These are phyloP conservation scores for Lindgomyces ingoldianus DNA, from an alignment of 495 filamentous ascomycete genomes.

Conservation along the genomic window DNA sequence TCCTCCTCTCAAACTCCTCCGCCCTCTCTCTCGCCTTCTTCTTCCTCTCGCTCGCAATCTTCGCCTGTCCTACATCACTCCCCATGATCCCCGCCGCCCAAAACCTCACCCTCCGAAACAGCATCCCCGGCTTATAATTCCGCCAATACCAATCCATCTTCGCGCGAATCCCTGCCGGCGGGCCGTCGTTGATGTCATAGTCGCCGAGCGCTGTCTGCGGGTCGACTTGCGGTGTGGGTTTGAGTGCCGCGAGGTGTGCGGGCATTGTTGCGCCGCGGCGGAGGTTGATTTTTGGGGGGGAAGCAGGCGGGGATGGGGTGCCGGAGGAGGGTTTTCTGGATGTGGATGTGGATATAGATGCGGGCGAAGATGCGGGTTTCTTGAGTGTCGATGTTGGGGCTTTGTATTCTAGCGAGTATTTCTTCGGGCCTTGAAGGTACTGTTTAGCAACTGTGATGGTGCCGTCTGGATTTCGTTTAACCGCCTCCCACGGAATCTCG, in stretches of 20 bases:
- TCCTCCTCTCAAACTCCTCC: slow-evolving; percentile 48
- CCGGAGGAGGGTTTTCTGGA: background rate
- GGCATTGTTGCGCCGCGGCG: background rate
- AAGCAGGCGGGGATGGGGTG: too few relatives aligned
- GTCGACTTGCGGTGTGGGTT: background rate
- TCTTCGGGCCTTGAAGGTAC: slow-evolving; percentile 2
- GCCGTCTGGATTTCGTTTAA: slow-evolving; percentile 5
- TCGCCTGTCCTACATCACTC: slow-evolving; percentile 34
- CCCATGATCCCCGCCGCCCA: too few relatives aligned
- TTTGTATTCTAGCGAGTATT: background rate
- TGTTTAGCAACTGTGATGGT: background rate
- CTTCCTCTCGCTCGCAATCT: background rate
- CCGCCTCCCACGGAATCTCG: background rate
- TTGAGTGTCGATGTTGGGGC: background rate
- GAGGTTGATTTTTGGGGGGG: too few relatives aligned
- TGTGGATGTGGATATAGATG: background rate
- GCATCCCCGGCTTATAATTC: too few relatives aligned
- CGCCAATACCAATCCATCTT: background rate
- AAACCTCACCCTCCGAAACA: background rate
- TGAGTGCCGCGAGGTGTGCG: background rate
- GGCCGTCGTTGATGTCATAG: too few relatives aligned
- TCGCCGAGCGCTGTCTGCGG: too few relatives aligned
- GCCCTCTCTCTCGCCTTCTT: slow-evolving; percentile 25
- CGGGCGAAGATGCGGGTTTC: background rate
- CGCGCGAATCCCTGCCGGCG: too few relatives aligned